phyloP scores from a whole-genome alignment of 2,329 filamentous ascomycete genomes.

The Fusarium oligoseptatum region DNA sequence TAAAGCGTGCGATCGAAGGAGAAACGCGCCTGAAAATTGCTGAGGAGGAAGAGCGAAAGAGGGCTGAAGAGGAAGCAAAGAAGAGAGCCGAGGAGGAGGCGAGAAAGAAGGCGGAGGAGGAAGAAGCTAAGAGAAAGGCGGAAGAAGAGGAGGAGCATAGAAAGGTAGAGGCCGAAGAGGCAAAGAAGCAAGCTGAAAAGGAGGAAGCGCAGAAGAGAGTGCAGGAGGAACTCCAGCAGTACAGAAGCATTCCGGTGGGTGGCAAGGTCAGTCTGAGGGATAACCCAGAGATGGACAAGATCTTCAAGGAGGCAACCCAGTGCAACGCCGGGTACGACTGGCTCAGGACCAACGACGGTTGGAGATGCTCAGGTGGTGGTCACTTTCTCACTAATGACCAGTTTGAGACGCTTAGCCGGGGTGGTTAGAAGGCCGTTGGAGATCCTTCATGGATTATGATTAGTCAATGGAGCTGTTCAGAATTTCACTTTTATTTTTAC shows the following conservation, averaged over 20 bases:
- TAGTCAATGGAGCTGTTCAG: not conserved
- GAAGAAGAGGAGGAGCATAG: not conserved
- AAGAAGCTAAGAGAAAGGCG: not conserved
- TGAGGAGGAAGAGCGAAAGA: not conserved
- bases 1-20: not conserved
- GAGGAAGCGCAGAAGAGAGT: not conserved
- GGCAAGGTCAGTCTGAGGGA: not conserved
- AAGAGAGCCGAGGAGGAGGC: not conserved
- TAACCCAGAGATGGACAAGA: not conserved
- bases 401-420: not conserved
- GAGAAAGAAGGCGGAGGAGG: not conserved
- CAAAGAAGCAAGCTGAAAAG: not conserved
- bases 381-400: not conserved
- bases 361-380: not conserved
- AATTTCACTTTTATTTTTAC: not conserved
- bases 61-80: not conserved
- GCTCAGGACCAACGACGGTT: not conserved
- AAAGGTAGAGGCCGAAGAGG: not conserved
- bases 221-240: not conserved
- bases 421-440: not conserved
- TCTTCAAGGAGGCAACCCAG: not conserved
- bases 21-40: not conserved
- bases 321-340: not conserved
- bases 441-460: not conserved
- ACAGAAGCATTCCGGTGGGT: not conserved